Conservation (phyloP, 306 rosid species). For the Fagus sylvatica region DNA sequence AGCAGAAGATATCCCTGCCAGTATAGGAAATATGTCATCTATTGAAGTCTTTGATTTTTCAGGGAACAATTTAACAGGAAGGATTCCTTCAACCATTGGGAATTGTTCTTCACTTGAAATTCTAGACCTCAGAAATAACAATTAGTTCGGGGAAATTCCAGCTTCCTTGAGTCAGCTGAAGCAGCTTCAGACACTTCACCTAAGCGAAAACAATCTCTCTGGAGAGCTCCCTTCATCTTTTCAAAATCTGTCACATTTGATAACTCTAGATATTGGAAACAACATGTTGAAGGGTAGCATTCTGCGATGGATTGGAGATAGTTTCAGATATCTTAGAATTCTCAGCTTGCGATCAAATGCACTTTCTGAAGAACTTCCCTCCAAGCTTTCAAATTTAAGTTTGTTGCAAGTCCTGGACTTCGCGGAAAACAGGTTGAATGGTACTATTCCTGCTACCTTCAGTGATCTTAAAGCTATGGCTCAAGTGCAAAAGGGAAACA, state of each 20-base stretch:
- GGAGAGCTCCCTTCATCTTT: constrained; percentile 44
- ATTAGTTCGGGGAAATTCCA: constrained; percentile 37
- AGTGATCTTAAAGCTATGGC: constrained; percentile 29
- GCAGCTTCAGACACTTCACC: constrained; percentile 31
- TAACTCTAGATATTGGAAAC: constrained; percentile 44
- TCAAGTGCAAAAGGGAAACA: not conserved
- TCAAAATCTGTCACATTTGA: constrained; percentile 34
- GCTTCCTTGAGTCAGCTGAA: constrained; percentile 29
- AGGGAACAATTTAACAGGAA: constrained; percentile 40
- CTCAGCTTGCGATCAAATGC: constrained; percentile 32
- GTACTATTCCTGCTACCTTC: constrained; percentile 37
- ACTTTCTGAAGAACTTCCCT: constrained; percentile 36
- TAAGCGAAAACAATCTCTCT: constrained; percentile 31
- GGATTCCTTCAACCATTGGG: constrained; percentile 36
- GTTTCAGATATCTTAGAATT: constrained; percentile 26
- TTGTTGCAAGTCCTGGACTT: constrained; percentile 48
- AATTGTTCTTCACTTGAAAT: constrained; percentile 29
- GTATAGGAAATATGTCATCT: constrained; percentile 11
- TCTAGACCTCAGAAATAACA: constrained; percentile 38
- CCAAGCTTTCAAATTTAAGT: constrained; percentile 29
- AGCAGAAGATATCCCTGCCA: constrained; percentile 40
- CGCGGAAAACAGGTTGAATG: constrained; percentile 35
- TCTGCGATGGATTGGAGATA: constrained; percentile 42
- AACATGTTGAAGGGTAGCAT: constrained; percentile 32
- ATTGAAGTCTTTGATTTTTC: constrained; percentile 39